Evolutionary conservation across 345 rosid species (phyloP).

Genomic region (Lumnitzera littorea): DNA sequence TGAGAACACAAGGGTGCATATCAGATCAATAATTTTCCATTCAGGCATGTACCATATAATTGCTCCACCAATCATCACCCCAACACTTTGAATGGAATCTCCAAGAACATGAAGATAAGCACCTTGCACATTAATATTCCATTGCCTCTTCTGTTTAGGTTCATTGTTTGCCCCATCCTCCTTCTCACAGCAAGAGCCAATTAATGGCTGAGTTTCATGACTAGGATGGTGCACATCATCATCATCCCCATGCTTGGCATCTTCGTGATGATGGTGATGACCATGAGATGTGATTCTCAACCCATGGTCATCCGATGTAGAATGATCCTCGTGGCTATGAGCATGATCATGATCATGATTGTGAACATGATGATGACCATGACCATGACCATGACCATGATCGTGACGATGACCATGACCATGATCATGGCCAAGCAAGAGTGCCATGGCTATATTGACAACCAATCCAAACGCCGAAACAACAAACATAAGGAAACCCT

Average conservation of each 20-base stretch:
- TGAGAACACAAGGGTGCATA: conserved; percentile 61
- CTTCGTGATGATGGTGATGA: conserved; percentile 5
- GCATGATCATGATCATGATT: conserved; percentile 17
- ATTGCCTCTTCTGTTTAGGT: conserved; percentile 28
- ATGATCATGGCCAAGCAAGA: conserved; percentile 52
- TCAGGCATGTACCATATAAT: conserved; percentile 61
- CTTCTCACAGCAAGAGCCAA: conserved; percentile 15
- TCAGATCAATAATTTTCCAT: conserved; percentile 63
- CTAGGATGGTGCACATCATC: conserved; percentile 21
- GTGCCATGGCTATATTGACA: conserved; percentile 53
- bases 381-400: conserved; percentile 29
- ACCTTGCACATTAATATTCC: conserved; percentile 55
- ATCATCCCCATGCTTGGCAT: background rate
- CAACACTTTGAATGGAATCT: conserved; percentile 67
- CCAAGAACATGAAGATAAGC: conserved; percentile 71
- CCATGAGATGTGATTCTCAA: conserved; percentile 5
- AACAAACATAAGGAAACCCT: conserved; percentile 54
- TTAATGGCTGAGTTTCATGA: conserved; percentile 28
- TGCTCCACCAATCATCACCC: conserved; percentile 72
- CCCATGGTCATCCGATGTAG: background rate
- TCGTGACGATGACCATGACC: conserved; percentile 14
- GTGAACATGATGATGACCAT: conserved; percentile 19
- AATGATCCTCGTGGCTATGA: conserved; percentile 10
- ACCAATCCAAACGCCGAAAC: conserved; percentile 56
- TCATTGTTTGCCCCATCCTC: conserved; percentile 8